These are phyloP conservation scores for Leccinellum rugosiceps DNA, from an alignment of 768 basidiomycete species.

Conservation along the genomic window DNA sequence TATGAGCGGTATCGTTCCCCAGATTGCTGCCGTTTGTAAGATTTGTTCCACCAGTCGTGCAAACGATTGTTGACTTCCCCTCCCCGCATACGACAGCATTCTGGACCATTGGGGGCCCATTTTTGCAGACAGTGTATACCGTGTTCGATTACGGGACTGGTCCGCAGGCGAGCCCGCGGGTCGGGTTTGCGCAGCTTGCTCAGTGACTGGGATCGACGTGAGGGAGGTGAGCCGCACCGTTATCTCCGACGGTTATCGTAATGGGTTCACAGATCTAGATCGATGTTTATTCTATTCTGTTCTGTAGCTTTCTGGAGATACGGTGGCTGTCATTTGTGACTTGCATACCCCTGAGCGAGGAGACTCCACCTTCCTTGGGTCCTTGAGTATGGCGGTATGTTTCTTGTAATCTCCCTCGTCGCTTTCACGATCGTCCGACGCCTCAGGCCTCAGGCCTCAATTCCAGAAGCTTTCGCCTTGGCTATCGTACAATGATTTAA, in stretches of 20 bases:
- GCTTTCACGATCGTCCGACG: too few relatives aligned
- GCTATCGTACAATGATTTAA: too few relatives aligned
- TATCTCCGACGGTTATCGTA: conserved; percentile 3
- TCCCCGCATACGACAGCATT: neutral
- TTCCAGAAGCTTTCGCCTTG: too few relatives aligned
- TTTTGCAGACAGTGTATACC: neutral
- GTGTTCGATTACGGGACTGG: neutral
- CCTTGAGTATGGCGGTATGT: too few relatives aligned
- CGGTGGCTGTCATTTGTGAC: too few relatives aligned
- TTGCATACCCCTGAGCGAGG: too few relatives aligned
- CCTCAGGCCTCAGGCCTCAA: too few relatives aligned
- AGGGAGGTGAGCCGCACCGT: too few relatives aligned
- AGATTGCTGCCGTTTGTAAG: neutral
- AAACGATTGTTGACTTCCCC: neutral
- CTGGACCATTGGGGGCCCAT: neutral
- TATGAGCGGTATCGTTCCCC: neutral
- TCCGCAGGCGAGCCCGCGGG: neutral
- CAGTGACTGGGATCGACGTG: neutral
- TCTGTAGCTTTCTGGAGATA: too few relatives aligned
- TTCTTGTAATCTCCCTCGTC: too few relatives aligned
- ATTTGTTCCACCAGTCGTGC: neutral
- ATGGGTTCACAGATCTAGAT: conserved; percentile 4
- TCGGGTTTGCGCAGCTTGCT: neutral
- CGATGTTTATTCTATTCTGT: too few relatives aligned
- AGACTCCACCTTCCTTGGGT: too few relatives aligned